Percentiles rank a stretch among this genome's conserved stretches.
These are phyloP conservation scores for Babesia ovis DNA, from an alignment of 169 alveolate species.

Conservation along the genomic window DNA sequence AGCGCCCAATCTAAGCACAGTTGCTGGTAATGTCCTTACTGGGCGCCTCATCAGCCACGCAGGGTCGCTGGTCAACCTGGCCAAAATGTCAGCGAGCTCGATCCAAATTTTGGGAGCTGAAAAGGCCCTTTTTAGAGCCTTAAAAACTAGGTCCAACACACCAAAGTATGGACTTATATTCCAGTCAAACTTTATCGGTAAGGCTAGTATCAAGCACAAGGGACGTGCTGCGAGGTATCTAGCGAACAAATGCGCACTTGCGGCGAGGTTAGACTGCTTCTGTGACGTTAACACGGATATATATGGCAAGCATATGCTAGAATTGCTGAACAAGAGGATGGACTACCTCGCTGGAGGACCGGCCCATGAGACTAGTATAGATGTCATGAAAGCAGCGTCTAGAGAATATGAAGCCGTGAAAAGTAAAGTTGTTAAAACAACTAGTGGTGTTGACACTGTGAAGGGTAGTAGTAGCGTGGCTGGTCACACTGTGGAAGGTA, in stretches of 20 bases:
- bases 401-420: slow-evolving; percentile 58
- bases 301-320: slow-evolving; percentile 92
- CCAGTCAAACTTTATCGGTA: slow-evolving; percentile 95
- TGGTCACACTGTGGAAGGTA: not conserved
- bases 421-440: slow-evolving; percentile 38
- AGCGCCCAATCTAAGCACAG: slow-evolving; percentile 97
- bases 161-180: slow-evolving; percentile 98
- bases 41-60: slow-evolving; percentile 96
- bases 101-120: slow-evolving; percentile 95
- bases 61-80: slow-evolving; percentile 92
- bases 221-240: slow-evolving; percentile 95
- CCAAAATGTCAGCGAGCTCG: slow-evolving; percentile 96
- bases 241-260: slow-evolving; percentile 97
- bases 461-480: slow-evolving; percentile 16
- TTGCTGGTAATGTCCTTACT: slow-evolving; percentile 94
- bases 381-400: slow-evolving; percentile 85
- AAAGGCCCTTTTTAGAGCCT: slow-evolving; percentile 97
- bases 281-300: slow-evolving; percentile 76
- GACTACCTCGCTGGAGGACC: slow-evolving; percentile 88
- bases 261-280: slow-evolving; percentile 95
- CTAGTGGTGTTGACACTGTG: too few species aligned
- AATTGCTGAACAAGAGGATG: slow-evolving; percentile 94
- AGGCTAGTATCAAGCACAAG: slow-evolving; percentile 92
- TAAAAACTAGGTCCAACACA: slow-evolving; percentile 95
- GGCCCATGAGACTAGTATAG: slow-evolving; percentile 80